Evolutionary conservation across 2,329 filamentous ascomycete genomes (phyloP), one percentile per base, ranked within the genome.

Genomic region (Xylariaceae sp.): DNA sequence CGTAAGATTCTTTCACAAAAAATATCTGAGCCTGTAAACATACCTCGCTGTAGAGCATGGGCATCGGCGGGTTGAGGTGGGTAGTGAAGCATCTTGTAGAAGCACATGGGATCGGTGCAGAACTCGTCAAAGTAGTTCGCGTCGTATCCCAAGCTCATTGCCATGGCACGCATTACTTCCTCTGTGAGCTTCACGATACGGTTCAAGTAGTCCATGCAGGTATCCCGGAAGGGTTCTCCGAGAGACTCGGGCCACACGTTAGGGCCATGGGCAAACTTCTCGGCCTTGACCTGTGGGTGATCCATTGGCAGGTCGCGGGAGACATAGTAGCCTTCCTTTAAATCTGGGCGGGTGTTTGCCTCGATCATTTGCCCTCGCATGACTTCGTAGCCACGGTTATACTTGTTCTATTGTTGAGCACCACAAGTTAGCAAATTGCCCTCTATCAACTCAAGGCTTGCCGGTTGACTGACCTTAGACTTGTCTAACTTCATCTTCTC

Each of bases 81-180:
- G 62, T 83, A 83, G 62, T 82, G 79, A 11, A 83, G 74, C 40
- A 83, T 63, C 23, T 78, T 72, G 62, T 79, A 71, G 14, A 76
- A 76, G 31, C 74, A 76, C 12, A 79, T 72, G 2, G 79, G 75
- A 29, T 79, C 75, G 46, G 75, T 72, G 48, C 73, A 71, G 46
- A 81, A 80, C 5, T 75, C 71, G 28, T 73, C 67, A 62, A 82
- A 81, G 47, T 77, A 70, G 56, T 71, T 59, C 64, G 77, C 69
- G 55, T 75, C 71, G 56, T 74, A 69, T 47, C 76, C 73, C 44
- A 82, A 67, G 45, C 77, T 72, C 61, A 73, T 64, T 1, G 77
- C 78, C 8, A 81, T 65, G 4, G 77, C 72, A 19, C 73, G 71
- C 49, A 80, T 73, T 6, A 82, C 67, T 1, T 72, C 69, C 4